A percentile compares a stretch with the other conserved stretches of the same genome.
Evolutionary conservation across 805 yeast genomes (phyloP).

Genomic region (Saccharomycopsis selenospora): DNA sequence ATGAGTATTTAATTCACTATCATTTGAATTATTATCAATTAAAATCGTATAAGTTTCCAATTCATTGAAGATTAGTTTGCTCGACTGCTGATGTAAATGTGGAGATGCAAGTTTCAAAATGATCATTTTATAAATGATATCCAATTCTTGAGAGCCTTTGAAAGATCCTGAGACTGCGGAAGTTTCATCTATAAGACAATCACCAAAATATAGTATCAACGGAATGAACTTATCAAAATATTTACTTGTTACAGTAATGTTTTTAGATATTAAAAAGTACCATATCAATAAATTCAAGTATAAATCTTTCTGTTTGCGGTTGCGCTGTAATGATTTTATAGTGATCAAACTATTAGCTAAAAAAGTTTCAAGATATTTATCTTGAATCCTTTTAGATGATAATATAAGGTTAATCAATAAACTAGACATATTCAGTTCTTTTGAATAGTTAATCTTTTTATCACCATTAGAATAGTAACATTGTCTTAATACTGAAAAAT

Average conservation of each 20-base stretch:
- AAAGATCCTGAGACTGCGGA: background rate
- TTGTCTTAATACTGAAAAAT: background rate
- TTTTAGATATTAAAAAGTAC: conserved; percentile 6
- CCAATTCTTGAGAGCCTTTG: background rate
- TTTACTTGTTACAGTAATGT: background rate
- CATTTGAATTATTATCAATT: no score
- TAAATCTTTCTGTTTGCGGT: background rate
- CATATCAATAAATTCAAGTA: conserved; percentile 7
- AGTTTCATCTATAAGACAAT: background rate
- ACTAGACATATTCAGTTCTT: conserved; percentile 5
- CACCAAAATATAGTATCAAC: background rate
- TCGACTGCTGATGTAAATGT: background rate
- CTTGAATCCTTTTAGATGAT: background rate
- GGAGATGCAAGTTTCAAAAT: background rate
- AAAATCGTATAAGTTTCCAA: conserved; percentile 1
- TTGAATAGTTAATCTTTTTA: background rate
- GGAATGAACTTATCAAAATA: background rate
- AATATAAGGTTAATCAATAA: conserved; percentile 3
- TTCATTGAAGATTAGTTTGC: background rate
- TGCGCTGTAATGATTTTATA: background rate
- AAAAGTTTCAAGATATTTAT: background rate
- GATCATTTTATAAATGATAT: background rate
- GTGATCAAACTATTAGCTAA: background rate
- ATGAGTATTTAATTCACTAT: background rate
- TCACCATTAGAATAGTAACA: background rate